Evolutionary conservation across 2,329 filamentous ascomycete species (phyloP).

Genomic region (Sphaerulina vaccinii): DNA sequence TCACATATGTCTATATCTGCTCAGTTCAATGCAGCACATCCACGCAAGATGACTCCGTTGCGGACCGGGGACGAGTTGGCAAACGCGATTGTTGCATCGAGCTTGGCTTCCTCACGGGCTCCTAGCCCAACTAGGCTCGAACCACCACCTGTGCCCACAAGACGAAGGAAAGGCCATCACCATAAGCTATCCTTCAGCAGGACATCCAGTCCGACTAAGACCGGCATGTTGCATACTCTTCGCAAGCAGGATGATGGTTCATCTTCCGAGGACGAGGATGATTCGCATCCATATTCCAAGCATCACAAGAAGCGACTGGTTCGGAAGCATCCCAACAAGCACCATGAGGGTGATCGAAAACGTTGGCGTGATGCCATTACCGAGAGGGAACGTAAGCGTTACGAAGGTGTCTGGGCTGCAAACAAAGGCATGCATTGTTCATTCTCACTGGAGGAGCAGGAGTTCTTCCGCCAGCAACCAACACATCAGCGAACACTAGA

Average conservation of each 20-base stretch:
- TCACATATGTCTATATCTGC: conserved; percentile 34
- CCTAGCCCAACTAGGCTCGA: conserved; percentile 43
- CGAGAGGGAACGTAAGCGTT: conserved; percentile 70
- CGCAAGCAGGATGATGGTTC: conserved; percentile 51
- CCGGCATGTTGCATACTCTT: conserved; percentile 63
- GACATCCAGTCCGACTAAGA: conserved; percentile 47
- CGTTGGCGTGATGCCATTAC: conserved; percentile 76
- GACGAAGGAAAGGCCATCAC: conserved; percentile 20
- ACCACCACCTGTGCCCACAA: conserved; percentile 39
- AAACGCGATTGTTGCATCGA: conserved; percentile 72
- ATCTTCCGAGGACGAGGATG: conserved; percentile 41
- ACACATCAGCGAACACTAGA: conserved; percentile 14
- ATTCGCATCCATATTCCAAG: conserved; percentile 49
- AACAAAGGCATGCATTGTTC: conserved; percentile 61
- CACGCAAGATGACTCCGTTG: conserved; percentile 43
- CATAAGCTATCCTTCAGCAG: conserved; percentile 38
- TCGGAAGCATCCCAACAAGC: conserved; percentile 63
- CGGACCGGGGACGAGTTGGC: conserved; percentile 66
- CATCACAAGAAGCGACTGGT: conserved; percentile 60
- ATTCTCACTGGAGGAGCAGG: conserved; percentile 27
- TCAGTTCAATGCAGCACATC: conserved; percentile 37
- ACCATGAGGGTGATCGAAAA: conserved; percentile 70
- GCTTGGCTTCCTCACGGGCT: conserved; percentile 59
- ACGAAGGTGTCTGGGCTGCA: conserved; percentile 82
- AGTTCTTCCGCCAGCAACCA: conserved; percentile 10